Base-by-base conservation (phyloP, 768 basidiomycete genomes). In the Lentinula guzmanii region DNA sequence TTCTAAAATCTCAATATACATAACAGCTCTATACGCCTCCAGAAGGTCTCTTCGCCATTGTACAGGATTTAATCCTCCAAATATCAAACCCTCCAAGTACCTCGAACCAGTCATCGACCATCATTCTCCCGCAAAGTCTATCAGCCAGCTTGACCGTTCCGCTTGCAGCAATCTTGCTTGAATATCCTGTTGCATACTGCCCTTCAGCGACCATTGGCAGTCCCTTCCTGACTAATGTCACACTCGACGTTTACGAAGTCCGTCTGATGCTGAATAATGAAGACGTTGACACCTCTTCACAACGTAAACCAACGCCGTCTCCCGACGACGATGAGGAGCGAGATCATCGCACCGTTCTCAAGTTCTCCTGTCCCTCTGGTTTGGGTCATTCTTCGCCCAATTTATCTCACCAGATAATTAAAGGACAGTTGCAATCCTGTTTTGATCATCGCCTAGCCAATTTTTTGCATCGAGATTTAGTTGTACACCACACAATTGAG, bases 161-260 rank as follows among this genome's bases (percentile, higher is more conserved):
- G 13, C 73, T 89, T 4, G 84, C 86, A 4, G 87, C 78, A 1
- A 62, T 85, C 7, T 68, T 88, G 28, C 78, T 88, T 37, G 86
- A 86, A 61, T 89, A 88, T 65, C 82, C 82, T 8, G 78, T 87
- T 8, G 79, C 77, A n/a, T 81, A 79, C 53, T 60, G 59, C 21
- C 59, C 59, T 34, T 31, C 48, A 37, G 77, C 79, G 24, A 86
- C 86, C 54, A 52, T 68, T 4, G 63, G 64, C 0, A 70, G 74
- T 57, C 68, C 66, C 7, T 84, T 80, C 65, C 76, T 88, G n/a
- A 71, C 71, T 51, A 68, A 78, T 18, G 74, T 77, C 2, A 66
- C 76, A 5, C 71, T 89, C 52, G 77, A 85, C 61, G 70, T 87
- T 11, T 86, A 84, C 66, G 76, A 82, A 60, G 78, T 77, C 60